A percentile compares a stretch with the other conserved stretches of the same genome.
These are phyloP conservation scores for Bauhinia variegata DNA, from an alignment of 306 rosid genomes.

Conservation along the genomic window DNA sequence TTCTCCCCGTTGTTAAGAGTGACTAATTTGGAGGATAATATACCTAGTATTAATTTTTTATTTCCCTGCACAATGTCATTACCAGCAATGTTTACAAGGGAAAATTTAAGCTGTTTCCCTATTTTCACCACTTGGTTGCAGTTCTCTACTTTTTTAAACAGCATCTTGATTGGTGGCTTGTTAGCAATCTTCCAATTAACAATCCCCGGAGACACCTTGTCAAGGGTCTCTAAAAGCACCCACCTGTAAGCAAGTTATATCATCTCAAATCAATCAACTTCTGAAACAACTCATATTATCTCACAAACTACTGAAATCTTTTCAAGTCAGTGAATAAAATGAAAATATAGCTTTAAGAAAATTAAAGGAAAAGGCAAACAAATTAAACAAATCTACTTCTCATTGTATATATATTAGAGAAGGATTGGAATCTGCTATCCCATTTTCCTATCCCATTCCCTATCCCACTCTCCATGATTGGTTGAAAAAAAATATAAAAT, in stretches of 20 bases:
- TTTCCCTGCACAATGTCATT: conserved; percentile 95
- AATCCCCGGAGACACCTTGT: conserved; percentile 88
- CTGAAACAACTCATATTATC: neutral
- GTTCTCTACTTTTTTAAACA: conserved; percentile 93
- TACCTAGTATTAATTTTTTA: conserved; percentile 91
- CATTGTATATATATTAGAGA: no score
- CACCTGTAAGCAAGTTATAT: conserved; percentile 59
- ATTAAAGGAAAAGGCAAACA: no score
- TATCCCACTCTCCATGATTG: no score
- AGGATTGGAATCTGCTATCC: no score
- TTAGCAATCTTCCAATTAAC: conserved; percentile 93
- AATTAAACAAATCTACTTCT: neutral
- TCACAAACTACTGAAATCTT: conserved; percentile 13
- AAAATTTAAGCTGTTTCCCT: conserved; percentile 90
- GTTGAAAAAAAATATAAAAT: no score
- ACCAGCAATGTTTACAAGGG: conserved; percentile 93
- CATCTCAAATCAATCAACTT: conserved; percentile 19
- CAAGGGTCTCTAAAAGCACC: conserved; percentile 87
- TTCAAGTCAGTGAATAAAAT: conserved; percentile 60
- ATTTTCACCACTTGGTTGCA: conserved; percentile 94
- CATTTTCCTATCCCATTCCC: no score
- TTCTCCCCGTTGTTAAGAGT: neutral
- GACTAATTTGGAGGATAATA: conserved; percentile 12
- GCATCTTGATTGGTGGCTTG: conserved; percentile 99
- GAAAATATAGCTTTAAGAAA: no score